A percentile compares a stretch with the other conserved stretches of the same genome.
phyloP scores from a whole-genome alignment of 768 basidiomycete species.

The Kwoniella europaea region DNA sequence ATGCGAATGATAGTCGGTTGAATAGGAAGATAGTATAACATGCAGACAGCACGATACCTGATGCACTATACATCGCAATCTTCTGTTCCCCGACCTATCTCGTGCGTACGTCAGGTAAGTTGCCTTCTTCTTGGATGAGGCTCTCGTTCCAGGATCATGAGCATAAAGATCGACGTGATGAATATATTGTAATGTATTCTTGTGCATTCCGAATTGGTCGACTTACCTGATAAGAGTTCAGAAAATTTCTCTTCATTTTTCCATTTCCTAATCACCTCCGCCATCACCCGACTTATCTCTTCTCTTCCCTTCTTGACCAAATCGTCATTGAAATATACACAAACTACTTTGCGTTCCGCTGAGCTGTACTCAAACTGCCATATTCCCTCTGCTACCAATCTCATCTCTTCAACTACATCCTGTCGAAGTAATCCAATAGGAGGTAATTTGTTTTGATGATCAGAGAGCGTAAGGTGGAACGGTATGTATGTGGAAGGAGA shows the following conservation, averaged over 20 bases:
- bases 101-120: too few relatives aligned
- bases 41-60: too few relatives aligned
- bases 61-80: too few relatives aligned
- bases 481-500: slow-evolving; percentile 21
- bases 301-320: slow-evolving; percentile 38
- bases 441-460: slow-evolving; percentile 33
- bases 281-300: slow-evolving; percentile 35
- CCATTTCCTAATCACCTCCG: slow-evolving; percentile 49
- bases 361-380: slow-evolving; percentile 25
- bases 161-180: not conserved
- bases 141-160: too few relatives aligned
- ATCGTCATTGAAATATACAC: slow-evolving; percentile 51
- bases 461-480: slow-evolving; percentile 47
- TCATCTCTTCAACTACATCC: slow-evolving; percentile 46
- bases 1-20: too few relatives aligned
- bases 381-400: not conserved
- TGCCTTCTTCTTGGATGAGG: too few relatives aligned
- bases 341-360: slow-evolving; percentile 60
- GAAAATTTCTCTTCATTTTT: slow-evolving; percentile 52
- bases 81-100: too few relatives aligned
- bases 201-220: not conserved
- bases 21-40: too few relatives aligned
- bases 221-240: slow-evolving; percentile 56
- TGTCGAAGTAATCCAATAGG: slow-evolving; percentile 61
- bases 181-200: slow-evolving; percentile 49